Conservation (phyloP, 2,329 filamentous ascomycete genomes). For the Dactylellina haptotyla region DNA sequence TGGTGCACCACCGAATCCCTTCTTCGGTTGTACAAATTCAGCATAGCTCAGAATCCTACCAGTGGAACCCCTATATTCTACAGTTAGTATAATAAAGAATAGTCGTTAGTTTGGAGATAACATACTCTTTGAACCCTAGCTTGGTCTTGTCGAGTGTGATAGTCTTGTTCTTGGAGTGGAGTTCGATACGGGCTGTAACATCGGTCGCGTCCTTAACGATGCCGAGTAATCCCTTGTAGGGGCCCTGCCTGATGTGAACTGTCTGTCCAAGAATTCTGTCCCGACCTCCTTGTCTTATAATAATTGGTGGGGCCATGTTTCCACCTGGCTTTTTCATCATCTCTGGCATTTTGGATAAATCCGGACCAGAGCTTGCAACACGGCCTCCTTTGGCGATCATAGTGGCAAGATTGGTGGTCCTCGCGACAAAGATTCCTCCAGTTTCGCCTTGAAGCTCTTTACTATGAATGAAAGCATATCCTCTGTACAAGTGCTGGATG, state of each 20-base stretch:
- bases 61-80: conserved; percentile 38
- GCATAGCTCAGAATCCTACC: conserved; percentile 56
- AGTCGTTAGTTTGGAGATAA: conserved; percentile 43
- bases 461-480: conserved; percentile 90
- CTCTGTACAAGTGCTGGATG: conserved; percentile 92
- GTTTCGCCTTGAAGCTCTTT: conserved; percentile 81
- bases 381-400: conserved; percentile 94
- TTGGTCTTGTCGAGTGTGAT: conserved; percentile 83
- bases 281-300: conserved; percentile 67
- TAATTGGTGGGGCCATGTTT: conserved; percentile 74
- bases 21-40: conserved; percentile 62
- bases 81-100: conserved; percentile 28
- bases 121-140: conserved; percentile 84
- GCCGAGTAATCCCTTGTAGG: conserved; percentile 90
- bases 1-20: conserved; percentile 64
- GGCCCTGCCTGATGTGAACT: conserved; percentile 84
- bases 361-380: conserved; percentile 74
- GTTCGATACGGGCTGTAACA: conserved; percentile 83
- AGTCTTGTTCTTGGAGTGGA: conserved; percentile 93
- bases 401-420: conserved; percentile 84
- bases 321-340: conserved; percentile 74
- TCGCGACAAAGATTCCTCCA: conserved; percentile 86
- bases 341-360: conserved; percentile 88
- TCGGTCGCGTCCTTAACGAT: conserved; percentile 96
- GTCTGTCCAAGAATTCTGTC: conserved; percentile 91